A percentile compares a stretch with the other conserved stretches of the same genome.
These are phyloP conservation scores for Rhodotorula glutinis DNA, from an alignment of 1,284 basidiomycete genomes.

Conservation along the genomic window DNA sequence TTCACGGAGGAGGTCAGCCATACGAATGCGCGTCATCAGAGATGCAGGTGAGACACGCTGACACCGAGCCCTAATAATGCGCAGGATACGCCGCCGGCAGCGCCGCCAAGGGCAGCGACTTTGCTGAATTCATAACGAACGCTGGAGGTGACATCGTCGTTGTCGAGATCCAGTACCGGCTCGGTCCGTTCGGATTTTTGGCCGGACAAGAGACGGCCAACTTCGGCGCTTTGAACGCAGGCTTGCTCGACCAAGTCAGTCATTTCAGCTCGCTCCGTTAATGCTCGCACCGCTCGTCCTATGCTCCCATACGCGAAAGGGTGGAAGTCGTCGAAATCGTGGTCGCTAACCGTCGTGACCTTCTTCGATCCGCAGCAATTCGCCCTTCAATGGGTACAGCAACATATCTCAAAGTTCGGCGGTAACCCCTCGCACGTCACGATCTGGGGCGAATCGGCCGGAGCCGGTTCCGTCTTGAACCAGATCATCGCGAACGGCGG, in stretches of 20 bases:
- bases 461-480: conserved; percentile 1
- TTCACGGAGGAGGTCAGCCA: conserved; percentile 2
- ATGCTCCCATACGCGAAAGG: too few relatives aligned
- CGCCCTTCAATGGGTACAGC: conserved; percentile 2
- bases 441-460: conserved; percentile 4
- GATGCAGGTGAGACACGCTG: neutral
- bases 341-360: neutral
- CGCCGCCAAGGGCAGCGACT: neutral
- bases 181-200: conserved; percentile 3
- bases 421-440: neutral
- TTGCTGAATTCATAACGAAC: conserved; percentile 12
- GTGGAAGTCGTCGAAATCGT: too few relatives aligned
- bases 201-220: neutral
- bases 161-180: conserved; percentile 2
- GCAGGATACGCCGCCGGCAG: neutral
- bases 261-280: too few relatives aligned
- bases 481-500: conserved; percentile 10
- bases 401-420: conserved; percentile 5
- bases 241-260: conserved; percentile 2
- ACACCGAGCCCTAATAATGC: neutral
- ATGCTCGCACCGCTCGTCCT: too few relatives aligned
- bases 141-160: neutral
- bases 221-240: conserved; percentile 1
- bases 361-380: conserved; percentile 43
- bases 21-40: neutral